Evolutionary conservation across 2,329 filamentous ascomycete species (phyloP).

Genomic region (Xenoacremonium recifei): DNA sequence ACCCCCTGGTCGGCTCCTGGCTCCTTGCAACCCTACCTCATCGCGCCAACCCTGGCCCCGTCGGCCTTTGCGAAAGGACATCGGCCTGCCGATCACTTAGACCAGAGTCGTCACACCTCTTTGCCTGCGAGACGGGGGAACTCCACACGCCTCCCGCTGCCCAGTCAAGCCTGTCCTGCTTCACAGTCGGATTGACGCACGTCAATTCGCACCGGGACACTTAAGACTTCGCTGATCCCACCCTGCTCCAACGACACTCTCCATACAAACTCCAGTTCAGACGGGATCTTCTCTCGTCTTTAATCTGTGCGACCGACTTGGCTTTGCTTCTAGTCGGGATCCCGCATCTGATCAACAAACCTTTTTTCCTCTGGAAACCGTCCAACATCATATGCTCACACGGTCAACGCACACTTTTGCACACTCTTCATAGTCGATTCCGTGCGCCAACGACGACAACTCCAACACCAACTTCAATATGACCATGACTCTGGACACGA

Average conservation of each 20-base stretch:
- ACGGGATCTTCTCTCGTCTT: constrained; percentile 36
- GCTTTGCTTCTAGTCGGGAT: constrained; percentile 44
- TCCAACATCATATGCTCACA: constrained; percentile 24
- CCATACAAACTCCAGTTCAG: constrained; percentile 31
- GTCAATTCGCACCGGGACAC: constrained; percentile 44
- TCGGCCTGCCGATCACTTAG: constrained; percentile 54
- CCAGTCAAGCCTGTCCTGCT: constrained; percentile 28
- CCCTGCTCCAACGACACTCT: constrained; percentile 31
- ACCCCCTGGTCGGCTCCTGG: constrained; percentile 31
- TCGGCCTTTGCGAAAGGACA: constrained; percentile 49
- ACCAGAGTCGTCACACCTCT: constrained; percentile 52
- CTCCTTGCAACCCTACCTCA: constrained; percentile 39
- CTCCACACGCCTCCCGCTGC: constrained; percentile 38
- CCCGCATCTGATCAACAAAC: constrained; percentile 53
- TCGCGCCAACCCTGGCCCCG: constrained; percentile 43
- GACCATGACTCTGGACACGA: constrained; percentile 93
- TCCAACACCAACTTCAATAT: constrained; percentile 55
- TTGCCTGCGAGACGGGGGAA: constrained; percentile 29
- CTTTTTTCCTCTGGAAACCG: constrained; percentile 22
- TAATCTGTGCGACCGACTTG: constrained; percentile 45
- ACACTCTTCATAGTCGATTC: constrained; percentile 13
- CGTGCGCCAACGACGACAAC: neutral
- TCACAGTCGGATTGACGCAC: constrained; percentile 39
- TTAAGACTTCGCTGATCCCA: constrained; percentile 63
- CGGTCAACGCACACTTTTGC: constrained; percentile 12